Evolutionary conservation across 2,329 filamentous ascomycete species (phyloP), one percentile per base, ranked within the genome.

Genomic region (Epichloe typhina): DNA sequence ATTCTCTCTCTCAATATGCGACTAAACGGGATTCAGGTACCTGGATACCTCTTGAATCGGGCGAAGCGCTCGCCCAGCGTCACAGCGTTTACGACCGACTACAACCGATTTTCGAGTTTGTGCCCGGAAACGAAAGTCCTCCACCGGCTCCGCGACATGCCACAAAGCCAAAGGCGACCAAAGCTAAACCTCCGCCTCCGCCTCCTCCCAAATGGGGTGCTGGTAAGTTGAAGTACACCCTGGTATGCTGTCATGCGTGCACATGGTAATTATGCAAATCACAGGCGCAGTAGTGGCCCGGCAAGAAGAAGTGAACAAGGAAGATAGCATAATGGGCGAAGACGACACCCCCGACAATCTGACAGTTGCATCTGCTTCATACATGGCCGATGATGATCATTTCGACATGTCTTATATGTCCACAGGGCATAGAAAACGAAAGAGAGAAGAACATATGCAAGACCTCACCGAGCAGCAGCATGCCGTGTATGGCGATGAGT

Each of bases 91-190:
- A 89, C 58, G 84, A 94, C 41, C 87, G 88, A 60, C 75, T 98
- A 55, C 77, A 77, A 47, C 83, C 83, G 48, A 95, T 98, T 56
- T 95, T 98, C 68, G 88, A 96, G 66, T 98, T 82, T 63, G 78
- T 84, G 0, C 80, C 89, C 0, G 90, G 91, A 53, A 83, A 88
- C 63, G 77, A 86, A 61, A 96, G 87, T 63, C 93, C 93, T 23
- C 93, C 93, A 44, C 91, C 90, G 4, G 93, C 93, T 4, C 93
- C 93, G 1, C 89, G 95, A 64, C 93, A 97, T 71, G 82, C 87
- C 21, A 89, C 84, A 63, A 93, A 89, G 63, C 87, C 90, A 40
- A 90, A 91, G 62, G 82, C 80, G 4, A 79, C 84, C 12, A 85
- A 86, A 40, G 56, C 62, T 26, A 53, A 53, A 39, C 57, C 61